A percentile compares a stretch with the other conserved stretches of the same genome.
Conservation (phyloP, 1,139 yeast genomes). For the Wickerhamomyces sp. region DNA sequence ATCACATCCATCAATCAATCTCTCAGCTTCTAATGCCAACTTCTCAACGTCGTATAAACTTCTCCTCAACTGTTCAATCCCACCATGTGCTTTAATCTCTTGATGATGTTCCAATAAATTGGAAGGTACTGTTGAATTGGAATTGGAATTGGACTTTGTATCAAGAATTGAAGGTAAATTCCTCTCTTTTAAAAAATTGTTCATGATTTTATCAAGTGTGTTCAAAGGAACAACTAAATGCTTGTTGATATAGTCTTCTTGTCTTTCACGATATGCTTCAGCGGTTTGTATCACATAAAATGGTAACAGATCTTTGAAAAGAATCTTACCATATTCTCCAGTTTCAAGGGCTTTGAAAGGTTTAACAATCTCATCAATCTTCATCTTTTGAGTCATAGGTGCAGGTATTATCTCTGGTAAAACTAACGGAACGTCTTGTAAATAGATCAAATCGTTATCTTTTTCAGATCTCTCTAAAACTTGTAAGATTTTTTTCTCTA, state of each 20-base stretch:
- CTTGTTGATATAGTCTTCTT: conserved; percentile 48
- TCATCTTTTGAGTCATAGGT: conserved; percentile 49
- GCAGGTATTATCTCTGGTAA: conserved; percentile 44
- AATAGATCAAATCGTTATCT: conserved; percentile 77
- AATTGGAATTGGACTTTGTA: conserved; percentile 56
- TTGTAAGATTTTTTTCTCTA: conserved; percentile 38
- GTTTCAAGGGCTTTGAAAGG: conserved; percentile 24
- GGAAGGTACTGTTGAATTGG: conserved; percentile 58
- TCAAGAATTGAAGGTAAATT: conserved; percentile 62
- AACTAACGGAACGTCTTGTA: conserved; percentile 56
- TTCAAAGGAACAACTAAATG: conserved; percentile 49
- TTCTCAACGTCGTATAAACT: conserved; percentile 42
- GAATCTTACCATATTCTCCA: conserved; percentile 21
- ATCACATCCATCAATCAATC: conserved; percentile 39
- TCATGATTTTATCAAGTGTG: conserved; percentile 43
- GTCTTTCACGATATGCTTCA: conserved; percentile 64
- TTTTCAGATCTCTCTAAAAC: conserved; percentile 56
- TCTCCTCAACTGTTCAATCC: conserved; percentile 37
- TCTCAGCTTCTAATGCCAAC: conserved; percentile 36
- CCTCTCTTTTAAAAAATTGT: conserved; percentile 37
- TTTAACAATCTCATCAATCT: conserved; percentile 32
- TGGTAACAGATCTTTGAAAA: conserved; percentile 62
- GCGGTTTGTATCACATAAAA: conserved; percentile 61
- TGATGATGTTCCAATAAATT: conserved; percentile 50
- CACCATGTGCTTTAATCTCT: conserved; percentile 53